A percentile compares a stretch with the other conserved stretches of the same genome.
phyloP scores from a whole-genome alignment of 176 grass and related monocot species.

The Neostapfia colusana region DNA sequence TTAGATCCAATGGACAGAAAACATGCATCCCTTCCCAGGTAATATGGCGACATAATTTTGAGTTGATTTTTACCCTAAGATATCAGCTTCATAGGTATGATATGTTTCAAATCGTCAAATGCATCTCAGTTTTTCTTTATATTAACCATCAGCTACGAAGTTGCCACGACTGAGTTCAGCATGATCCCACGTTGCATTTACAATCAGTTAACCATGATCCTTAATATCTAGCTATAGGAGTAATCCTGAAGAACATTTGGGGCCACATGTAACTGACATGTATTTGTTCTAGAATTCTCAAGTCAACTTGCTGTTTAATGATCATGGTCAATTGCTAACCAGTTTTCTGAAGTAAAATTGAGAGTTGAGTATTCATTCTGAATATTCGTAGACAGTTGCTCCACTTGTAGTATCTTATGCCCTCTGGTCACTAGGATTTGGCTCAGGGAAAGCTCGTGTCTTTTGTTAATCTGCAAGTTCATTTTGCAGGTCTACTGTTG shows the following conservation, averaged over 20 bases:
- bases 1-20: slow-evolving; percentile 68
- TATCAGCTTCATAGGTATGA: background rate
- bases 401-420: background rate
- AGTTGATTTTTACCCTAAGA: background rate
- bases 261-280: background rate
- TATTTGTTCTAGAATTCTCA: background rate
- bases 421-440: background rate
- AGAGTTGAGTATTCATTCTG: slow-evolving; percentile 9
- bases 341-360: slow-evolving; percentile 6
- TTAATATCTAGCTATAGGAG: background rate
- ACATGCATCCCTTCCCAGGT: slow-evolving; percentile 96
- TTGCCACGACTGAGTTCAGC: background rate
- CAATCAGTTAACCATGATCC: background rate
- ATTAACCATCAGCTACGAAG: background rate
- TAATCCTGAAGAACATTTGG: no score
- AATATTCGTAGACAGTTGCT: slow-evolving; percentile 15
- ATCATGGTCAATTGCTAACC: background rate
- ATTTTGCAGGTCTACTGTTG: slow-evolving; percentile 74
- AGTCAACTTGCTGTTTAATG: slow-evolving; percentile 1
- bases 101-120: background rate
- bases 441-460: background rate
- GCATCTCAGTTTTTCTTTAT: background rate
- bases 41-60: slow-evolving; percentile 28
- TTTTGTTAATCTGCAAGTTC: slow-evolving; percentile 35
- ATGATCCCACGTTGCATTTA: background rate